These are phyloP conservation scores for Colletotrichum ledebouriae DNA, from an alignment of 2,329 filamentous ascomycete species.

Conservation along the genomic window DNA sequence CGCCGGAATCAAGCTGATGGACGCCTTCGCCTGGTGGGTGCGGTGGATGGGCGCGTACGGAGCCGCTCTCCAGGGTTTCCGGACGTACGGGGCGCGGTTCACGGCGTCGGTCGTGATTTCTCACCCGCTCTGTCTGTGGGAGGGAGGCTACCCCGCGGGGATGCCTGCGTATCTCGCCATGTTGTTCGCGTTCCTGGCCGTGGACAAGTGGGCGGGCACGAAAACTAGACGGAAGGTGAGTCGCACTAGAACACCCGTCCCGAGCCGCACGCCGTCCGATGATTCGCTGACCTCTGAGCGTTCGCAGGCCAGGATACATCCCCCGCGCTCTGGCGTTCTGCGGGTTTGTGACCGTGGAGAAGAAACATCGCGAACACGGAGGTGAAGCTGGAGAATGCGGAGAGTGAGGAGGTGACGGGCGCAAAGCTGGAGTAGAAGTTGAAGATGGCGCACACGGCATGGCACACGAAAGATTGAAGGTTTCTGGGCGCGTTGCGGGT, in stretches of 20 bases:
- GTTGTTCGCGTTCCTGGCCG: conserved; percentile 15
- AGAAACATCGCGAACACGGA: conserved; percentile 22
- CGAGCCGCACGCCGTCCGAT: conserved; percentile 21
- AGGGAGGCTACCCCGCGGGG: conserved; percentile 40
- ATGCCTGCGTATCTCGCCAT: conserved; percentile 25
- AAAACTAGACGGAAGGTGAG: conserved; percentile 41
- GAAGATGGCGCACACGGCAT: not conserved
- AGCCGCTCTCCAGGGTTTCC: conserved; percentile 21
- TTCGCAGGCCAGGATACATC: conserved; percentile 33
- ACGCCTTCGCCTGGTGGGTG: conserved; percentile 29
- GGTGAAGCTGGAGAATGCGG: conserved; percentile 17
- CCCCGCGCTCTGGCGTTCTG: conserved; percentile 34
- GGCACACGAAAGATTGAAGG: not conserved
- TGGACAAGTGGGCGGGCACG: conserved; percentile 41
- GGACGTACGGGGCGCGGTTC: conserved; percentile 19
- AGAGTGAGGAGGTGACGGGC: conserved; percentile 20
- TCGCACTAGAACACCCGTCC: conserved; percentile 26
- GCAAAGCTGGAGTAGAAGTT: conserved; percentile 30
- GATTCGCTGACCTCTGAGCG: conserved; percentile 26
- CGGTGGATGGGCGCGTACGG: conserved; percentile 14
- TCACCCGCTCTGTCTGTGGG: conserved; percentile 30
- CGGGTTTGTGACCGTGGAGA: conserved; percentile 34
- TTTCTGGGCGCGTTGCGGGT: conserved; percentile 30
- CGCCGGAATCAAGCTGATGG: conserved; percentile 24
- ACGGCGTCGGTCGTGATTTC: conserved; percentile 15